Conservation (phyloP, 1,284 basidiomycete genomes). For the Puccinia novopanici region DNA sequence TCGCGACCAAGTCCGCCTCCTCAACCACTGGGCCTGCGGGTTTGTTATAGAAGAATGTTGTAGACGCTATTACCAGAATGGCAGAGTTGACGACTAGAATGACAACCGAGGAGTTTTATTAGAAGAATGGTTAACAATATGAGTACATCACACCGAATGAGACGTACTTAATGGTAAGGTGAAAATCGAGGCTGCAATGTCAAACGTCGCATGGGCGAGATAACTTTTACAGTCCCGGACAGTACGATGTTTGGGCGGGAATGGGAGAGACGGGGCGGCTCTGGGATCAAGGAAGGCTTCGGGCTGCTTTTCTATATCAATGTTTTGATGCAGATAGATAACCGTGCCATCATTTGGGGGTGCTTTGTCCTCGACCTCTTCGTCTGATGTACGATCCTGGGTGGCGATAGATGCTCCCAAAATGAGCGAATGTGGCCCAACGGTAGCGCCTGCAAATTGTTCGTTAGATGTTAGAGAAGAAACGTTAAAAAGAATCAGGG, state of each 20-base stretch:
- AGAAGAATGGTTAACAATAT: not conserved
- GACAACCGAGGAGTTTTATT: not conserved
- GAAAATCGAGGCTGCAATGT: conserved; percentile 46
- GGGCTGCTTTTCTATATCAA: conserved; percentile 18
- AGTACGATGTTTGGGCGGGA: not conserved
- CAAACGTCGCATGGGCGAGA: conserved; percentile 46
- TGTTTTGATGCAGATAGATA: not conserved
- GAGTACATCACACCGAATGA: not conserved
- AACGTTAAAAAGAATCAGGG: not conserved
- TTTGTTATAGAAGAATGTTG: conserved; percentile 32
- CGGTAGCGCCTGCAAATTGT: conserved; percentile 23
- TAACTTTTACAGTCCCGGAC: conserved; percentile 33
- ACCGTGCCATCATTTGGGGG: not conserved
- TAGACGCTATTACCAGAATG: conserved; percentile 35
- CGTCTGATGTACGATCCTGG: conserved; percentile 16
- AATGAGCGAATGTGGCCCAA: conserved; percentile 47
- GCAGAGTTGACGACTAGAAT: conserved; percentile 33
- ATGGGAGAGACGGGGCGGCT: not conserved
- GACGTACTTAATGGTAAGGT: conserved; percentile 44
- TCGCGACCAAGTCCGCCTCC: conserved; percentile 28
- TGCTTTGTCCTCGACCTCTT: not conserved
- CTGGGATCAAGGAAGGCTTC: not conserved
- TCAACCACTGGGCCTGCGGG: not conserved
- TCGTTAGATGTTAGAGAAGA: not conserved
- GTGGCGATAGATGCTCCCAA: conserved; percentile 43